Evolutionary conservation across 2,329 filamentous ascomycete species (phyloP), one percentile per base, ranked within the genome.

Genomic region (Scedosporium minutisporum): DNA sequence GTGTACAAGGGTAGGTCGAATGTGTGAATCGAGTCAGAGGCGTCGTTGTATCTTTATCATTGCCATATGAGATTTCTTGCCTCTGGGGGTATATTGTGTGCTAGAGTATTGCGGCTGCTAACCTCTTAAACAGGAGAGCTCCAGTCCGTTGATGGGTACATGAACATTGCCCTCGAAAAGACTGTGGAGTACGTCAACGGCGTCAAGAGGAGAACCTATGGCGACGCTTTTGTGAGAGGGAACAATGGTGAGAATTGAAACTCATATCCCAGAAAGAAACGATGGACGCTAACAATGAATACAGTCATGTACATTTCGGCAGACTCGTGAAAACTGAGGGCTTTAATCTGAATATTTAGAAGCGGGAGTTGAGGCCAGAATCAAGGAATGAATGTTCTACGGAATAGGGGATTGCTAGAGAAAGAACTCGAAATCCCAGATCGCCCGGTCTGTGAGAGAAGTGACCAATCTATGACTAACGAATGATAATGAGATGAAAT

Each of bases 151-250:
- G 95, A 99, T 75, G 95, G 95, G 61, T 99, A 97, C 78, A 99
- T 99, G 95, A 99, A 99, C 78, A 97, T 99, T 73, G 93, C 95
- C 12, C 84, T 99, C 33, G 95, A 99, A 76, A 95, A 96, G 78
- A 96, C 92, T 21, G 88, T 91, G 67, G 95, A 99, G 77, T 92
- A 88, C 69, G 89, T 97, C 68, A 89, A 96, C 71, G 93, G 93
- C 51, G 84, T 87, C 66, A 86, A 93, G 76, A 84, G 89, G 69
- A 84, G 90, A 70, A 89, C 85, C 62, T 97, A 96, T 73, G 93
- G 93, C 6, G 93, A 97, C 80, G 91, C 93, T 4, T 97, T 97
- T 74, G 90, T 97, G 63, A 85, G 93, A 74, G 93, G 93, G 68
- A 97, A 97, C 78, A 97, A 97, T 71, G 93, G 93, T 96, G 68